Percentiles rank a stretch among this genome's conserved stretches.
Evolutionary conservation across 192 early-diverging fungal species (phyloP).

Genomic region (Backusella psychrophila): DNA sequence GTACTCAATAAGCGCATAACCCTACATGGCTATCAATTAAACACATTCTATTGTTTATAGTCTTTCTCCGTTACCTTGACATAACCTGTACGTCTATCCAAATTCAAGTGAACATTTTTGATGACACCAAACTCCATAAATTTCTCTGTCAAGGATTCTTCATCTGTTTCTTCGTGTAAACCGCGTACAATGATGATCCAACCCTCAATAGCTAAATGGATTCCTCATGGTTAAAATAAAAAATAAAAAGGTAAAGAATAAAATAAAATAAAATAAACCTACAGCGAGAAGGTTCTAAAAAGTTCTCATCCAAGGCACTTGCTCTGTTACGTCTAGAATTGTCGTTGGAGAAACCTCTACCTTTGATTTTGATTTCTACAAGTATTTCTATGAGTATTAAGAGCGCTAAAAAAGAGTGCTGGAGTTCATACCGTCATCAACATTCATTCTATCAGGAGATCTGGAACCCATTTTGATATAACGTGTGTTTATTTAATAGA

Average conservation of each 20-base stretch:
- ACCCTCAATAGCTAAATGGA: slow-evolving; percentile 73
- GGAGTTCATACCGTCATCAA: slow-evolving; percentile 19
- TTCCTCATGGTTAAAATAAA: background rate
- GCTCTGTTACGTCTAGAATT: background rate
- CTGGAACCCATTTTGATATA: background rate
- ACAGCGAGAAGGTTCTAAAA: slow-evolving; percentile 26
- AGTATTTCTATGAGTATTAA: background rate
- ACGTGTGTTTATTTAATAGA: background rate
- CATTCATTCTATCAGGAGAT: slow-evolving; percentile 23
- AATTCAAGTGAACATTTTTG: slow-evolving; percentile 88
- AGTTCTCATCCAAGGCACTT: background rate
- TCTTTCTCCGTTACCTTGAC: slow-evolving; percentile 72
- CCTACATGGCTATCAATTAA: slow-evolving; percentile 48
- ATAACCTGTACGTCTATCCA: slow-evolving; percentile 93
- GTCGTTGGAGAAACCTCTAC: slow-evolving; percentile 1
- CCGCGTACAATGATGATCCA: slow-evolving; percentile 95
- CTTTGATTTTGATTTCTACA: slow-evolving; percentile 13
- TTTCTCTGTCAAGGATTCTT: slow-evolving; percentile 84
- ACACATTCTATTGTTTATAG: background rate
- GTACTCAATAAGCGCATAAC: slow-evolving; percentile 92
- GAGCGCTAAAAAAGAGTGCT: background rate
- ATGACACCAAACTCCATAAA: slow-evolving; percentile 91
- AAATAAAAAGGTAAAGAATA: background rate
- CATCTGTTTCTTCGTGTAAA: slow-evolving; percentile 92
- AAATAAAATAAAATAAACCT: background rate